Conservation (phyloP, 345 rosid genomes). For the Melaleuca alternifolia region DNA sequence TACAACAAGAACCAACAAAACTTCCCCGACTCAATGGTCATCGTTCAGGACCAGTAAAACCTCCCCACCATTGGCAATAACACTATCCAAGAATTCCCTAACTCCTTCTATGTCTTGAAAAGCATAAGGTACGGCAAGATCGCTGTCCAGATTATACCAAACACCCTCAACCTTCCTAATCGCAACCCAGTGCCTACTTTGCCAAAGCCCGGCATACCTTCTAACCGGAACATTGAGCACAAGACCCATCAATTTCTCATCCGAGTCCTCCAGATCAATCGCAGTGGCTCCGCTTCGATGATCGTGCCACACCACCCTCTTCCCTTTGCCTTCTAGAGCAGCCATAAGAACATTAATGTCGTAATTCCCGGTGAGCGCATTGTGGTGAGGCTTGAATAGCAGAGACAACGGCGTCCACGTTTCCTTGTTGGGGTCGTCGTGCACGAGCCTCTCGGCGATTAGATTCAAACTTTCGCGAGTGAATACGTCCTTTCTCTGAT, state of each 20-base stretch:
- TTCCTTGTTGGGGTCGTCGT: constrained; percentile 42
- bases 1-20: background rate
- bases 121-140: constrained; percentile 34
- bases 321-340: constrained; percentile 59
- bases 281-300: constrained; percentile 44
- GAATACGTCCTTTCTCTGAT: constrained; percentile 60
- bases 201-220: constrained; percentile 74
- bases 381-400: constrained; percentile 76
- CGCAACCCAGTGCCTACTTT: constrained; percentile 79
- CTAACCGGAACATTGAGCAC: constrained; percentile 65
- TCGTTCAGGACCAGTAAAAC: constrained; percentile 58
- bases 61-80: constrained; percentile 45
- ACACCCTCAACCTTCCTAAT: constrained; percentile 60
- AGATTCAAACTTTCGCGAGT: constrained; percentile 47
- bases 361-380: constrained; percentile 69
- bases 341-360: constrained; percentile 76
- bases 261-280: constrained; percentile 38
- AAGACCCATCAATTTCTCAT: constrained; percentile 46
- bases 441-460: constrained; percentile 50
- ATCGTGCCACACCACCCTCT: constrained; percentile 75
- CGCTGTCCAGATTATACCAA: constrained; percentile 92
- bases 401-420: constrained; percentile 65
- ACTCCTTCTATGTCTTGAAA: constrained; percentile 40
- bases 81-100: constrained; percentile 44
- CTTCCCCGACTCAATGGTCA: constrained; percentile 8